phyloP scores from a whole-genome alignment of 2,329 filamentous ascomycete species.

The Penicillium olsonii region DNA sequence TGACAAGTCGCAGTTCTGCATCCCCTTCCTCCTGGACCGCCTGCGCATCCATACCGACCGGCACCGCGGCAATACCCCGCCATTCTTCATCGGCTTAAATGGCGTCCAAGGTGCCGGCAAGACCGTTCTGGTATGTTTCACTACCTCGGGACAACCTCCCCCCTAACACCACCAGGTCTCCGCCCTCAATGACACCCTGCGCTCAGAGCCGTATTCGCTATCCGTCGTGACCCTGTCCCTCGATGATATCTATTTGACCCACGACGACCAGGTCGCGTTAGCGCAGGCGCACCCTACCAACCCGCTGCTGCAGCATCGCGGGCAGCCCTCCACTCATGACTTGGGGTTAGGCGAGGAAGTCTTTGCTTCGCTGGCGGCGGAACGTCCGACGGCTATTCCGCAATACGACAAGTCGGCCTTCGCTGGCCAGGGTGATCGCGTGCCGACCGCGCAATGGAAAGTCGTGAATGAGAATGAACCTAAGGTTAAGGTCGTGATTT shows the following conservation, averaged over 20 bases:
- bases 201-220: constrained; percentile 58
- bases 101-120: constrained; percentile 92
- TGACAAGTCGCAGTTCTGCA: constrained; percentile 76
- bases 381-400: constrained; percentile 63
- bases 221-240: constrained; percentile 74
- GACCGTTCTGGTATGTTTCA: constrained; percentile 71
- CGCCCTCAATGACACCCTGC: constrained; percentile 63
- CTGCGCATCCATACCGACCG: constrained; percentile 55
- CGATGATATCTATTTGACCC: constrained; percentile 85
- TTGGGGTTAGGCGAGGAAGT: constrained; percentile 63
- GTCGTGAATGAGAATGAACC: constrained; percentile 44
- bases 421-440: constrained; percentile 73
- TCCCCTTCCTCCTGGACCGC: constrained; percentile 71
- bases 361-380: constrained; percentile 59
- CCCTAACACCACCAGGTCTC: constrained; percentile 50
- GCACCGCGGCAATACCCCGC: constrained; percentile 49
- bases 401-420: constrained; percentile 82
- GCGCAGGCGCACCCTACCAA: constrained; percentile 68
- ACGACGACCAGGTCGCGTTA: constrained; percentile 66
- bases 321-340: constrained; percentile 84
- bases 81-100: constrained; percentile 85
- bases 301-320: constrained; percentile 75
- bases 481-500: constrained; percentile 65
- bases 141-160: constrained; percentile 8
- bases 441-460: constrained; percentile 63